Evolutionary conservation across 1,139 yeast species (phyloP).

Genomic region (Taphrina deformans): DNA sequence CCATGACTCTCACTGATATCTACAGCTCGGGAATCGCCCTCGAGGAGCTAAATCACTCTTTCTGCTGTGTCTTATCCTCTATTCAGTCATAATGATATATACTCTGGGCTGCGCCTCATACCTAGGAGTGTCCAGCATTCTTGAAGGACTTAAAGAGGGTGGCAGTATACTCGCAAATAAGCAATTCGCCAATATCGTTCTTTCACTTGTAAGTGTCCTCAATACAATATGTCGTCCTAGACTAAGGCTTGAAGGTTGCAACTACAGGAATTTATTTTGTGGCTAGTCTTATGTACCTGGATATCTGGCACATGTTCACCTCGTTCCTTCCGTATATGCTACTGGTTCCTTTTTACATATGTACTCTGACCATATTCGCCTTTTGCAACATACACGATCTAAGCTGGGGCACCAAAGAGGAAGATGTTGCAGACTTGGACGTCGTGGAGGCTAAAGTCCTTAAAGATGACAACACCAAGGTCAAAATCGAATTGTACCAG

Average conservation of each 20-base stretch:
- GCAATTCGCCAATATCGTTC: conserved; percentile 52
- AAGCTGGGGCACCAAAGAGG: conserved; percentile 89
- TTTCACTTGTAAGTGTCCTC: conserved; percentile 67
- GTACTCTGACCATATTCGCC: conserved; percentile 71
- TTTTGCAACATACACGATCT: conserved; percentile 87
- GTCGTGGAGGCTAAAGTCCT: conserved; percentile 62
- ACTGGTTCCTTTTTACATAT: conserved; percentile 84
- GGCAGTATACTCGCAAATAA: conserved; percentile 45
- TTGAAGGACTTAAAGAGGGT: conserved; percentile 49
- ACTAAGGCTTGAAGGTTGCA: conserved; percentile 79
- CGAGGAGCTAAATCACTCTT: conserved; percentile 81
- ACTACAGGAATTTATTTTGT: conserved; percentile 85
- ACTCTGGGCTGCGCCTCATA: conserved; percentile 80
- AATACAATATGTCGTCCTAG: neutral
- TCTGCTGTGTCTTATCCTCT: conserved; percentile 64
- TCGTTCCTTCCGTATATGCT: conserved; percentile 80
- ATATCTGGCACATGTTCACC: conserved; percentile 93
- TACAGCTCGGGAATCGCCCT: conserved; percentile 73
- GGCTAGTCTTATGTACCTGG: conserved; percentile 73
- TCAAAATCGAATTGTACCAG: conserved; percentile 84
- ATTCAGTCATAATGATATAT: conserved; percentile 77
- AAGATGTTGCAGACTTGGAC: conserved; percentile 67
- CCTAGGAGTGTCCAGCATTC: conserved; percentile 62
- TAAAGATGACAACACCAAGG: conserved; percentile 50
- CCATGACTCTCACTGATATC: conserved; percentile 1